Conservation (phyloP, 805 yeast species). For the Wickerhamomyces alni region DNA sequence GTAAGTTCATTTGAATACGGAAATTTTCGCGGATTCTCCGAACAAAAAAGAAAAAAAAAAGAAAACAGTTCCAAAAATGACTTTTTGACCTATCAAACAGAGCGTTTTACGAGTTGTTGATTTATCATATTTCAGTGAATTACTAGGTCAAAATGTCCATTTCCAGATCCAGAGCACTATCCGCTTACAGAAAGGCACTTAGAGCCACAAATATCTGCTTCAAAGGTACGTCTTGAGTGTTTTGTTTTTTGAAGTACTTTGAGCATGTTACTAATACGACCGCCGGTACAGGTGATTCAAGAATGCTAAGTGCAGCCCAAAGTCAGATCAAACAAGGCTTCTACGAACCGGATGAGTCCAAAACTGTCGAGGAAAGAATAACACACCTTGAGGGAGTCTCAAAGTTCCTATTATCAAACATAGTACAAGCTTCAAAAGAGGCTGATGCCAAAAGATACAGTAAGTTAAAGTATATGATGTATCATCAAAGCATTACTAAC, state of each 20-base stretch:
- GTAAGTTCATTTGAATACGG: too few species aligned
- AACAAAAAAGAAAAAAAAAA: neutral
- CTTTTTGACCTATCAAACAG: neutral
- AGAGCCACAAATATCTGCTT: slow-evolving; percentile 64
- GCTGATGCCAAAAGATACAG: slow-evolving; percentile 36
- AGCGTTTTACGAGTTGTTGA: neutral
- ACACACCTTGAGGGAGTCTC: slow-evolving; percentile 66
- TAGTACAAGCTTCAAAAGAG: slow-evolving; percentile 75
- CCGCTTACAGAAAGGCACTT: slow-evolving; percentile 61
- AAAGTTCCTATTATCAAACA: slow-evolving; percentile 56
- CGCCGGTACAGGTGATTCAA: slow-evolving; percentile 24
- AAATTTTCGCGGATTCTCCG: neutral
- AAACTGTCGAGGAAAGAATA: slow-evolving; percentile 43
- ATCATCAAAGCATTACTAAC: neutral
- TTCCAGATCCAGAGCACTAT: slow-evolving; percentile 25
- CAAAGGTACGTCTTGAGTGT: slow-evolving; percentile 22
- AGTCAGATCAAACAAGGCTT: slow-evolving; percentile 50
- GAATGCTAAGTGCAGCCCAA: slow-evolving; percentile 55
- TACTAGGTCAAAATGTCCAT: too few species aligned
- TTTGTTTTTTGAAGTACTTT: too few species aligned
- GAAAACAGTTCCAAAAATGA: too few species aligned
- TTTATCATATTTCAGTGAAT: too few species aligned
- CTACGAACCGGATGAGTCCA: slow-evolving; percentile 41
- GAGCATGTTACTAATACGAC: slow-evolving; percentile 11
- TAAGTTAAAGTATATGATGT: neutral